Evolutionary conservation across 345 rosid genomes (phyloP), one percentile per base, ranked within the genome.

Genomic region (Arabidopsis thaliana): DNA sequence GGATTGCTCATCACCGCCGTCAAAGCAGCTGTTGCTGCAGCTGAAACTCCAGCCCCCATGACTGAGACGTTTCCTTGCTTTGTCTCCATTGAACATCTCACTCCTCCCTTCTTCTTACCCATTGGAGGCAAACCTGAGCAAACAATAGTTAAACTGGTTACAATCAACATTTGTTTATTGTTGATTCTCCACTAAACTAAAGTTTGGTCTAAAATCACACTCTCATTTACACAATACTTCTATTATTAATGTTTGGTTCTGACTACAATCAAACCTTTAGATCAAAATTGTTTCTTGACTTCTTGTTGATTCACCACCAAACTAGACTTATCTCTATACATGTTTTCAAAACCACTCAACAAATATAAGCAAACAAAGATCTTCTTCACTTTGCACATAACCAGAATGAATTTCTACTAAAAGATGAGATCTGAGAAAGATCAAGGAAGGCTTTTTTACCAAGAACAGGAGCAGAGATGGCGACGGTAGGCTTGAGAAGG

Each of bases 1-100:
- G 98, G 93, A 80, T 81, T 83, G 14, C 88, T 83, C 79, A 83
- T 74, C 69, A 84, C 81, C 7, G 87, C 87, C 0, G 96, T 84
- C 1, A 71, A 69, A 30, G 85, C 87, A 2, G 95, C 89, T 5
- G 91, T 81, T 6, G 87, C 57, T 0, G 87, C 57, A 0, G 84
- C 83, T 2, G 83, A 69, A 84, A 77, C 80, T 74, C 88, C 86
- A 79, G 61, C 64, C 0, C 78, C 79, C 55, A 67, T 14, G 60
- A 20, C 71, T 6, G 82, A 12, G 30, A 51, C 60, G 23, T 77
- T 78, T 28, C 69, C 80, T 59, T 80, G 68, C 1, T 63, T 64
- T n/a, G 25, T 40, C 74, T 80, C 94, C 80, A 79, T 62, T 4
- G 88, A 82, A 45, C 97, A 89, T 38, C 73, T 86, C 74, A 86